Percentiles rank a stretch among this genome's conserved stretches.
Evolutionary conservation across 192 early-diverging fungal genomes (phyloP).

Genomic region (Coemansia aciculifera): DNA sequence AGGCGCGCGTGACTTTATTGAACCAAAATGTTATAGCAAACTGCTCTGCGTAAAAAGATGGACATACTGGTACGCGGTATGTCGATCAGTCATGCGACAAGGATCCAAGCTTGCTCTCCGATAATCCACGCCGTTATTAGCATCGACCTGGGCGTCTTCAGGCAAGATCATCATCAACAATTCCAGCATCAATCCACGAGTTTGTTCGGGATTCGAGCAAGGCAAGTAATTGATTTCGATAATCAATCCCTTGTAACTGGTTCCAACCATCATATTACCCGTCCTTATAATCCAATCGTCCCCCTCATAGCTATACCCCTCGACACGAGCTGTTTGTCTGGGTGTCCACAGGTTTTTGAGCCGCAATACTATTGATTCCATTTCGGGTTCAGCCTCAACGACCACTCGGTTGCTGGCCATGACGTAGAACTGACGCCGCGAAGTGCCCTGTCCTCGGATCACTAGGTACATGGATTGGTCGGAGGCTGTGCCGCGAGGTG

Average conservation of each 20-base stretch:
- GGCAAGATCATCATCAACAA: constrained; percentile 50
- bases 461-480: constrained; percentile 53
- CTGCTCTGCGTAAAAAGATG: constrained; percentile 51
- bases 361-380: constrained; percentile 46
- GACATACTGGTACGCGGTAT: constrained; percentile 55
- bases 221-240: constrained; percentile 56
- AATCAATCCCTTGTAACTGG: constrained; percentile 52
- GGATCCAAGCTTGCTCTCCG: constrained; percentile 41
- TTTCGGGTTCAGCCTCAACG: constrained; percentile 50
- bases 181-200: constrained; percentile 49
- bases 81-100: constrained; percentile 43
- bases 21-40: constrained; percentile 21
- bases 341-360: constrained; percentile 54
- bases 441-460: constrained; percentile 36
- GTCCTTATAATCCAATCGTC: constrained; percentile 52
- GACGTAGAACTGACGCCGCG: constrained; percentile 44
- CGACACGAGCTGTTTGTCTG: constrained; percentile 46
- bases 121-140: constrained; percentile 47
- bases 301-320: constrained; percentile 53
- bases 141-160: constrained; percentile 44
- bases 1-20: background rate
- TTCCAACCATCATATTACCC: constrained; percentile 53
- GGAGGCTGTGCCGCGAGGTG: constrained; percentile 38
- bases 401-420: constrained; percentile 56
- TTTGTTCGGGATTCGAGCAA: constrained; percentile 49